Conservation (phyloP, 2,329 filamentous ascomycete genomes). For the Scedosporium apiospermum region DNA sequence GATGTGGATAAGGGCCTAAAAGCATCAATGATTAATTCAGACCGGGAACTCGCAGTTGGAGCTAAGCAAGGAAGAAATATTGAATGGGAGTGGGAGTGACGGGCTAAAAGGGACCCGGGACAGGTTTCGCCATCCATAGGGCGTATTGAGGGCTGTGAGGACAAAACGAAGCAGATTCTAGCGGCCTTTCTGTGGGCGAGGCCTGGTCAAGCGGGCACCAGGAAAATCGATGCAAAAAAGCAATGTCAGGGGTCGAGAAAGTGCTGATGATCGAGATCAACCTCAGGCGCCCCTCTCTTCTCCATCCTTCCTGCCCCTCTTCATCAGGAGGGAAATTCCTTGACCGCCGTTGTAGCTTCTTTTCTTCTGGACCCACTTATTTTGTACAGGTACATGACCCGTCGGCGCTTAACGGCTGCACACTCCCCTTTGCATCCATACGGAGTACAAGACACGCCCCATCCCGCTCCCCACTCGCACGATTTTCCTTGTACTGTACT, state of each 20-base stretch:
- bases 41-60: no score
- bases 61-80: no score
- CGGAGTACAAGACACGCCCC: not conserved
- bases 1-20: no score
- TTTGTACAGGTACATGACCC: not conserved
- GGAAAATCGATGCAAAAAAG: not conserved
- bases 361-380: not conserved
- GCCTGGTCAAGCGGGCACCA: not conserved
- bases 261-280: not conserved
- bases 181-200: not conserved
- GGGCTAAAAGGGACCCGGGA: no score
- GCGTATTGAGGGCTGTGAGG: not conserved
- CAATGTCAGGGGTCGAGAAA: not conserved
- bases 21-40: no score
- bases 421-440: not conserved
- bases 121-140: not conserved
- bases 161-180: not conserved
- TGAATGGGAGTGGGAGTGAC: no score
- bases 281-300: not conserved
- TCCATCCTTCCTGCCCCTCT: not conserved
- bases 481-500: not conserved
- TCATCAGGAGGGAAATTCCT: not conserved
- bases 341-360: constrained; percentile 1
- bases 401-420: not conserved
- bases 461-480: not conserved